Base-by-base conservation (phyloP, 495 filamentous ascomycete genomes). In the Amniculicola lignicola region DNA sequence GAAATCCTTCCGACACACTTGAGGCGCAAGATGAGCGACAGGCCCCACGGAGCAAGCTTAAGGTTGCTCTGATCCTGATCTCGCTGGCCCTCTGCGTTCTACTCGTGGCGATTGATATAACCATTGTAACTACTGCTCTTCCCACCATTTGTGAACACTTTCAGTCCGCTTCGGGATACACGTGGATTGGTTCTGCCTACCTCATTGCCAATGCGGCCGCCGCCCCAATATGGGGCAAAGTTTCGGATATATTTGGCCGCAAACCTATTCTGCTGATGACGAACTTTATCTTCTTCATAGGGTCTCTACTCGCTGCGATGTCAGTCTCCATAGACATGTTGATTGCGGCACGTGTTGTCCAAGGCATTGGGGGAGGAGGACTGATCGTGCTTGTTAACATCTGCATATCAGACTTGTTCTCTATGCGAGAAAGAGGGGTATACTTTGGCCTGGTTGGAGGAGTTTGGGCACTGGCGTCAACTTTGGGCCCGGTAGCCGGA, bases 311-410 rank as follows among this genome's bases (percentile, higher is more conserved):
- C 35, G 82, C 84, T 49, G 90, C 80, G 0, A 62, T 89, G 27
- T 78, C 84, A 15, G 74, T 74, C 27, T 84, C 75, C 42, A 82
- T 95, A 58, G 74, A 77, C 25, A 89, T 90, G 81, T 75, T 95
- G 48, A 77, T 96, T 40, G 80, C 79, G 0, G 87, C 84, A 14
- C 70, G 90, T 67, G 84, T 85, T 0, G 73, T 96, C 40, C 90
- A 96, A 67, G 90, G 90, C 43, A 70, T 86, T n/a, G 90, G 89
- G 3, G 88, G 86, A 25, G 90, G 90, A 47, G 90, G 90, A 1
- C 78, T 91, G 39, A 77, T 92, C 18, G 83, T 88, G 18, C 68
- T 95, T 62, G 85, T 87, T 22, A 90, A 93, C 65, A 90, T 94
- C 43, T 81, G 77, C 58, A 90, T 95, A 49, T 81, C 82, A 9